Percentiles rank a stretch among this genome's conserved stretches.
These are phyloP conservation scores for Epichloe sp. DNA, from an alignment of 2,329 filamentous ascomycete species.

Conservation along the genomic window DNA sequence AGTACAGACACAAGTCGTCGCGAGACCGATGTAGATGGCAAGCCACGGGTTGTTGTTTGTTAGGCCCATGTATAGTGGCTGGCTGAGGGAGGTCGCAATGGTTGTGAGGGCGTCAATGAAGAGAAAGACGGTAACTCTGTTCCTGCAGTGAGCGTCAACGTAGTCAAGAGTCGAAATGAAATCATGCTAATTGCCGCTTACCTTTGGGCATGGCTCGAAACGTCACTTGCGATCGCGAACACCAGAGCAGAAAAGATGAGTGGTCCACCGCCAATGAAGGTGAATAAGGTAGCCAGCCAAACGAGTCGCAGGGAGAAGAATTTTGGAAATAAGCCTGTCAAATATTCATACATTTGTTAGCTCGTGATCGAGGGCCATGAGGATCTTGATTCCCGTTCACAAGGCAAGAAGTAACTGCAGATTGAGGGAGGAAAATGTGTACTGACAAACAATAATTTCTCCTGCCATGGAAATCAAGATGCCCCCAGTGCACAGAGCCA, in stretches of 20 bases:
- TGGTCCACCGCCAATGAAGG: constrained; percentile 2
- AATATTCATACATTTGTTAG: background rate
- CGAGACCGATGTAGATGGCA: constrained; percentile 2
- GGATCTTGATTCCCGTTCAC: background rate
- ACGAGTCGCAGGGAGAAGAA: constrained; percentile 1
- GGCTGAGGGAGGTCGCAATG: background rate
- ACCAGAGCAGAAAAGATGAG: constrained; percentile 2
- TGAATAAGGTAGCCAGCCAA: constrained; percentile 1
- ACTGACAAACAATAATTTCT: constrained; percentile 3
- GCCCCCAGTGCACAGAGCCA: constrained; percentile 2
- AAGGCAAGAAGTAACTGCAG: background rate
- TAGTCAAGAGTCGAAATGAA: background rate
- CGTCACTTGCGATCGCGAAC: constrained; percentile 3
- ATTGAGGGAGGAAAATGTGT: background rate
- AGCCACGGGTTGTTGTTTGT: background rate
- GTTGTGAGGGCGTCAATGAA: background rate
- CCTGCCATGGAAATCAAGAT: constrained; percentile 2
- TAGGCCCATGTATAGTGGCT: background rate
- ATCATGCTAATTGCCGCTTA: background rate
- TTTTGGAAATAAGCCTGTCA: constrained; percentile 1
- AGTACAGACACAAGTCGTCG: background rate
- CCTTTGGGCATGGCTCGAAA: constrained; percentile 1
- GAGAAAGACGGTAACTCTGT: background rate
- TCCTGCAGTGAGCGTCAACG: background rate
- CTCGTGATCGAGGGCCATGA: background rate